These are phyloP conservation scores for Phellinidium pouzarii DNA, from an alignment of 1,284 basidiomycete genomes.

Conservation along the genomic window DNA sequence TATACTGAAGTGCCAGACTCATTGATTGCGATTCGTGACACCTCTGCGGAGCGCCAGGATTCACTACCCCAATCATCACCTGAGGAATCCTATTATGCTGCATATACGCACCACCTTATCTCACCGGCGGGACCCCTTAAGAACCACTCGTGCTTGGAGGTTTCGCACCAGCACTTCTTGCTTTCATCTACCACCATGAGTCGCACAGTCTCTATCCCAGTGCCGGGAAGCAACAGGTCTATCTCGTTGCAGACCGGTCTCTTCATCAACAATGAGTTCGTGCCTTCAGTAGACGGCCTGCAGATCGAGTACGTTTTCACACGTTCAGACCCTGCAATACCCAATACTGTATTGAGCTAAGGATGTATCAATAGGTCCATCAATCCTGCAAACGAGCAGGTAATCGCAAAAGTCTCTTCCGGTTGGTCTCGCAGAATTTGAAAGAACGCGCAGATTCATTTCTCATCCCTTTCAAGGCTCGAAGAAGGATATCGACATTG, in stretches of 20 bases:
- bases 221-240: constrained; percentile 36
- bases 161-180: constrained; percentile 8
- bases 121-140: neutral
- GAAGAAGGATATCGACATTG: constrained; percentile 72
- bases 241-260: constrained; percentile 73
- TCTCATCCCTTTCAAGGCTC: constrained; percentile 41
- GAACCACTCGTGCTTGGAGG: neutral
- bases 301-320: constrained; percentile 50
- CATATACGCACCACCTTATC: constrained; percentile 2
- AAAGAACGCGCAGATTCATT: neutral
- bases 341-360: neutral
- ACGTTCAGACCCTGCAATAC: neutral
- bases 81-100: neutral
- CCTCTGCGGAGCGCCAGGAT: too few relatives aligned
- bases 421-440: constrained; percentile 35
- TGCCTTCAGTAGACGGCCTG: constrained; percentile 49
- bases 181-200: constrained; percentile 13
- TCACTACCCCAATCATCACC: too few relatives aligned
- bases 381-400: constrained; percentile 72
- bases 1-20: too few relatives aligned
- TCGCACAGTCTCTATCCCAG: constrained; percentile 6
- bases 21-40: too few relatives aligned
- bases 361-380: constrained; percentile 37
- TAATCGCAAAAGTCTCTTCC: constrained; percentile 59
- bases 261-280: constrained; percentile 89